Conservation (phyloP, 1,139 yeast genomes). For the Hansenula anomala region DNA sequence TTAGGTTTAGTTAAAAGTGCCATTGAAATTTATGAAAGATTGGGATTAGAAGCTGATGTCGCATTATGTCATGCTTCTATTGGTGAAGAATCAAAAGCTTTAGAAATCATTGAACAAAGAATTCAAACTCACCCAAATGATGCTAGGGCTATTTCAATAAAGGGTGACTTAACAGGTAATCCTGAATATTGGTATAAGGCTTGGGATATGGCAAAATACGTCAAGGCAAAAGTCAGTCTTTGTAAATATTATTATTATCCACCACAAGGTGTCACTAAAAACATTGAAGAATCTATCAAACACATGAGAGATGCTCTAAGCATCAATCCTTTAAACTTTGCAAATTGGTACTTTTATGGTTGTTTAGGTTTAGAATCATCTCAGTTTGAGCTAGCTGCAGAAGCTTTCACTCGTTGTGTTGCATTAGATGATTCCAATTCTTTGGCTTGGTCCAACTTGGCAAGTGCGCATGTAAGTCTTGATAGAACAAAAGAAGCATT, state of each 20-base stretch:
- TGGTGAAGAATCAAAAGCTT: slow-evolving; percentile 70
- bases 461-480: slow-evolving; percentile 66
- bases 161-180: slow-evolving; percentile 82
- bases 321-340: slow-evolving; percentile 71
- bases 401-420: slow-evolving; percentile 90
- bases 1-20: slow-evolving; percentile 87
- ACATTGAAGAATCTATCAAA: slow-evolving; percentile 51
- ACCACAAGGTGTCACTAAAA: slow-evolving; percentile 51
- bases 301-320: slow-evolving; percentile 74
- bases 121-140: slow-evolving; percentile 60
- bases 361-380: slow-evolving; percentile 78
- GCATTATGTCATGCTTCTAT: slow-evolving; percentile 90
- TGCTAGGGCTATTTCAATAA: slow-evolving; percentile 77
- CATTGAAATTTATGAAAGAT: slow-evolving; percentile 78
- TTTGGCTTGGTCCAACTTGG: slow-evolving; percentile 92
- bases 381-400: slow-evolving; percentile 77
- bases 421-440: slow-evolving; percentile 79
- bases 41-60: slow-evolving; percentile 73
- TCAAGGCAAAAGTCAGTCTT: slow-evolving; percentile 81
- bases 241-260: slow-evolving; percentile 70
- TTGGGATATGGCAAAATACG: slow-evolving; percentile 81
- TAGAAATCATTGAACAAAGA: slow-evolving; percentile 49
- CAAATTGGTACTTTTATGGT: slow-evolving; percentile 92
- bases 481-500: slow-evolving; percentile 74
- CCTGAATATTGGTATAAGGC: slow-evolving; percentile 78